Evolutionary conservation across 2,329 filamentous ascomycete genomes (phyloP), one percentile per base, ranked within the genome.

Genomic region (Gyromitra esculenta): DNA sequence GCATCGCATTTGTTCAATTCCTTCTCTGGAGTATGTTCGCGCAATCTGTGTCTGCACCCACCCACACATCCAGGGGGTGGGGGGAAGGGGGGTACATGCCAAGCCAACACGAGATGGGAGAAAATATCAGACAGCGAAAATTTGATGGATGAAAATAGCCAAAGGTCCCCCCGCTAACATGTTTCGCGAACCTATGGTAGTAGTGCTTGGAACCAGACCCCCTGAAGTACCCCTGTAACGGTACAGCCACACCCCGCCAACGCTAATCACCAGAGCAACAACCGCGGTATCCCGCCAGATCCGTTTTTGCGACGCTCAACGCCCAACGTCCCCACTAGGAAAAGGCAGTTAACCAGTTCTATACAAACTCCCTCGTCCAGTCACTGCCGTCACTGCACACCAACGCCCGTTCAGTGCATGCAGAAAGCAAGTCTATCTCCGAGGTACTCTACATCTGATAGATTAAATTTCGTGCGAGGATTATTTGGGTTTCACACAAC

Each of bases 151-250:
- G 60, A 52, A 66, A 73, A 73, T 65, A 73, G 52, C 25, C 39
- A 72, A 66, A 45, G 43, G 48, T 60, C 43, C 74, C 41, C 56
- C 41, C 43, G 78, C 68, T 71, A 76, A 78, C 76, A 63, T 63
- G 74, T 79, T 80, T 73, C 72, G 71, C 75, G 72, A 79, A 73
- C 78, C 78, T 79, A 75, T 79, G 60, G 69, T 66, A 73, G 70
- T 35, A 73, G 70, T 35, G 48, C 69, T 41, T 25, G 41, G 37
- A 65, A 25, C 69, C 35, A 72, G 69, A 72, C 69, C 48, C 69
- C 68, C 45, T 37, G 31, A 52, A 52, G 13, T 18, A 60, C 56
- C 56, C 64, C 57, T 74, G 65, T 2, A 21, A n/a, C 2, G 7
- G 70, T 67, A 75, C 75, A 77, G 75, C 75, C 75, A 77, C 75